Percentiles rank a stretch among this genome's conserved stretches.
These are phyloP conservation scores for Coemansia reversa DNA, from an alignment of 192 early-diverging fungal genomes.

Conservation along the genomic window DNA sequence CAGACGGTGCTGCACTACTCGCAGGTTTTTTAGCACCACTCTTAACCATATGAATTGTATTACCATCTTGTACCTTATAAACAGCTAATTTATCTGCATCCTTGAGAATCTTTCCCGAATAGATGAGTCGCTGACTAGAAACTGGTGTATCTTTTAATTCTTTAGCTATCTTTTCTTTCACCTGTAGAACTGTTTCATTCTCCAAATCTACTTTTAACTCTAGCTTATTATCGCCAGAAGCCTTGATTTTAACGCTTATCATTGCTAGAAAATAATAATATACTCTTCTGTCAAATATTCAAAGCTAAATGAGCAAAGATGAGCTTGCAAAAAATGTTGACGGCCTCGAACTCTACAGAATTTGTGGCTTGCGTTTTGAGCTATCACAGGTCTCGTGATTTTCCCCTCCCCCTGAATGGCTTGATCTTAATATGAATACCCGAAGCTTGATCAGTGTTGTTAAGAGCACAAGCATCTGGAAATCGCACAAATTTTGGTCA, in stretches of 20 bases:
- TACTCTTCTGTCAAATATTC: too few relatives aligned
- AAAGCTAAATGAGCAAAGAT: too few relatives aligned
- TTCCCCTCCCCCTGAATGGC: too few relatives aligned
- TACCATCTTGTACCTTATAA: conserved; percentile 84
- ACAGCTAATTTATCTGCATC: conserved; percentile 72
- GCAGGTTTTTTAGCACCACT: conserved; percentile 58
- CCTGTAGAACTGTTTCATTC: conserved; percentile 62
- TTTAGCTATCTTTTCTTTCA: conserved; percentile 75
- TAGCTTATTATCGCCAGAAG: conserved; percentile 22
- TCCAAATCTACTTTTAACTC: conserved; percentile 40
- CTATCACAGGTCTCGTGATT: too few relatives aligned
- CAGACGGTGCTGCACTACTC: conserved; percentile 10
- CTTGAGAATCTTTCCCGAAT: conserved; percentile 91
- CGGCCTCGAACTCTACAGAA: too few relatives aligned
- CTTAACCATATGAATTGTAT: conserved; percentile 92
- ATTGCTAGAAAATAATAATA: not conserved
- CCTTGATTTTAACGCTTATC: conserved; percentile 32
- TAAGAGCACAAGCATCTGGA: not conserved
- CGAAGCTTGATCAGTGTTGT: not conserved
- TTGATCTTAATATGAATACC: too few relatives aligned
- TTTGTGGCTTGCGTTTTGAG: too few relatives aligned
- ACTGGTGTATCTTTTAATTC: conserved; percentile 62
- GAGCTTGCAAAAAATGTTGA: too few relatives aligned
- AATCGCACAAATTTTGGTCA: not conserved
- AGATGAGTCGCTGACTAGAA: conserved; percentile 84